phyloP scores from a whole-genome alignment of 257 asterid species.

The Cynanchum wilfordii region DNA sequence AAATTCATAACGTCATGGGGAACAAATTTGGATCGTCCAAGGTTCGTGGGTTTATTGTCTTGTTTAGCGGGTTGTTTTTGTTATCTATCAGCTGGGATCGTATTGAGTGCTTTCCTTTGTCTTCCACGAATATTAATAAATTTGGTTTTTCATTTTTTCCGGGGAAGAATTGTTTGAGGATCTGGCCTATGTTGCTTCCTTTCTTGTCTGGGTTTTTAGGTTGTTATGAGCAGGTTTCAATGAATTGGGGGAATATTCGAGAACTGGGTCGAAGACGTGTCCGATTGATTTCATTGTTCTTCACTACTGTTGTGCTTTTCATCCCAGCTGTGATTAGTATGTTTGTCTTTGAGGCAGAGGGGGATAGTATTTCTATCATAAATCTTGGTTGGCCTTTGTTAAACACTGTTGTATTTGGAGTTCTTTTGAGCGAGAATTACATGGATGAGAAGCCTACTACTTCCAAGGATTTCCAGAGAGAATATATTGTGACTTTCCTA shows the following conservation, averaged over 20 bases:
- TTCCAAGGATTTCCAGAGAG: constrained; percentile 58
- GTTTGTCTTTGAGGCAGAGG: constrained; percentile 78
- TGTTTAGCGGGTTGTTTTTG: constrained; percentile 52
- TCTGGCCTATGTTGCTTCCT: constrained; percentile 91
- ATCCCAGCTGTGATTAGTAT: constrained; percentile 77
- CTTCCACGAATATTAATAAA: constrained; percentile 52
- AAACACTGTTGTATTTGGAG: constrained; percentile 84
- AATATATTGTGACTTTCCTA: constrained; percentile 63
- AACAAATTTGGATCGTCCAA: constrained; percentile 36
- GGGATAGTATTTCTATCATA: constrained; percentile 55
- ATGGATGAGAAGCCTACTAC: constrained; percentile 49
- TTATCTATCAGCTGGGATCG: constrained; percentile 92
- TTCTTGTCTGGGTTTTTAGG: constrained; percentile 79
- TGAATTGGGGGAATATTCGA: constrained; percentile 52
- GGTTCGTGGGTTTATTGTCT: constrained; percentile 62
- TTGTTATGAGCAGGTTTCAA: constrained; percentile 56
- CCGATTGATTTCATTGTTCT: constrained; percentile 62
- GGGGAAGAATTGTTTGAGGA: constrained; percentile 59
- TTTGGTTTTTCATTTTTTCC: constrained; percentile 46
- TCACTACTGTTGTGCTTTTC: constrained; percentile 55
- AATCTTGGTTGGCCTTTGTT: constrained; percentile 82
- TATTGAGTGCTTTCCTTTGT: constrained; percentile 78
- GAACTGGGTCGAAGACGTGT: constrained; percentile 66
- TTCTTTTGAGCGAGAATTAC: constrained; percentile 83
- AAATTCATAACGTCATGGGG: constrained; percentile 30